Percentiles rank a stretch among this genome's conserved stretches.
Conservation (phyloP, 2,329 filamentous ascomycete genomes). For the Phaeomoniella chlamydospora region DNA sequence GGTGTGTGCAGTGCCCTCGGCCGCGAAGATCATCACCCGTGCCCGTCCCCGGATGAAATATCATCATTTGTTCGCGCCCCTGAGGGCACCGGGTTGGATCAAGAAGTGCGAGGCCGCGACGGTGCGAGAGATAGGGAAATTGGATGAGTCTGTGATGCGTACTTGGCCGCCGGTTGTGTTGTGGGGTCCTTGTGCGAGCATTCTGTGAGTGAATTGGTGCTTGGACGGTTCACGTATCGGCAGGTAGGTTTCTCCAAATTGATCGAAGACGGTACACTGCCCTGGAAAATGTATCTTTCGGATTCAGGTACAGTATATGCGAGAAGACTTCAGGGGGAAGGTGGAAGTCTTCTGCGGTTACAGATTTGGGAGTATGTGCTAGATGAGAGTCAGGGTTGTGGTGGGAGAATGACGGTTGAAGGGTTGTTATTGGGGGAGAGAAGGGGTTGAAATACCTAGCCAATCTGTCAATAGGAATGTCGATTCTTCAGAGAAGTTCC, state of each 20-base stretch:
- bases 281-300: conserved; percentile 68
- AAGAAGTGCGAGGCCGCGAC: conserved; percentile 58
- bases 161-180: conserved; percentile 55
- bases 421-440: not conserved
- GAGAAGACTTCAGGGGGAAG: conserved; percentile 56
- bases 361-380: conserved; percentile 57
- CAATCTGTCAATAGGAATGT: conserved; percentile 61
- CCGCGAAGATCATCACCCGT: conserved; percentile 59
- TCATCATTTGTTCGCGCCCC: conserved; percentile 66
- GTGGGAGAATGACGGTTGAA: not conserved
- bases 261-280: conserved; percentile 48
- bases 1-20: conserved; percentile 53
- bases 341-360: conserved; percentile 63
- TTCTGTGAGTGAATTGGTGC: conserved; percentile 54
- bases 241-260: conserved; percentile 48
- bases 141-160: conserved; percentile 60
- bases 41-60: conserved; percentile 63
- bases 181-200: conserved; percentile 55
- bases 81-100: conserved; percentile 56
- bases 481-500: conserved; percentile 46
- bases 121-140: conserved; percentile 60
- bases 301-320: conserved; percentile 45
- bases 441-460: not conserved
- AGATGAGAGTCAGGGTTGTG: not conserved
- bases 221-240: conserved; percentile 51